Conservation (phyloP, 1,284 basidiomycete genomes). For the Amylostereum chailletii region DNA sequence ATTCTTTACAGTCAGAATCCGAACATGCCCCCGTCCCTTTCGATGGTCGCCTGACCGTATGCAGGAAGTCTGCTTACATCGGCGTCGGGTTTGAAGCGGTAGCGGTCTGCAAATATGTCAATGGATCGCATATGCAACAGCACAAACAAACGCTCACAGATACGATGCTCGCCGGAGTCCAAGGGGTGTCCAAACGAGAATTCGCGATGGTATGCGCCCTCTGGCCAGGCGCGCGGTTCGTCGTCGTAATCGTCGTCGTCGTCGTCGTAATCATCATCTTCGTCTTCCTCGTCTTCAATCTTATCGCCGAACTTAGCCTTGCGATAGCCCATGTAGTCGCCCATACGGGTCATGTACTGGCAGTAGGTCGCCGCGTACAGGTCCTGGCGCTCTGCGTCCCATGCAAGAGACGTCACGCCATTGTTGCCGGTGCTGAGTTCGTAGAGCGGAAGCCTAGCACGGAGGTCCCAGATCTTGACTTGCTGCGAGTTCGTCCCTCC, state of each 20-base stretch:
- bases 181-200: not conserved
- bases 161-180: not conserved
- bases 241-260: too few relatives aligned
- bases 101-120: not conserved
- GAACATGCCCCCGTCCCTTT: too few relatives aligned
- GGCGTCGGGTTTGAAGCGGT: not conserved
- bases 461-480: conserved; percentile 4
- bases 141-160: not conserved
- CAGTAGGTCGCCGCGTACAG: conserved; percentile 1
- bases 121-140: too few relatives aligned
- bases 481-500: conserved; percentile 2
- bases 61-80: not conserved
- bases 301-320: not conserved
- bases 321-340: not conserved
- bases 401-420: not conserved
- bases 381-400: not conserved
- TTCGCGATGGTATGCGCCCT: not conserved
- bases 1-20: too few relatives aligned
- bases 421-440: conserved; percentile 6
- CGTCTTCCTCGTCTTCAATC: too few relatives aligned
- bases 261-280: too few relatives aligned
- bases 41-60: not conserved
- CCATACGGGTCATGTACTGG: not conserved
- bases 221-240: not conserved
- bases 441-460: not conserved